Base-by-base conservation (phyloP, 306 rosid genomes). In the Spatholobus suberectus region DNA sequence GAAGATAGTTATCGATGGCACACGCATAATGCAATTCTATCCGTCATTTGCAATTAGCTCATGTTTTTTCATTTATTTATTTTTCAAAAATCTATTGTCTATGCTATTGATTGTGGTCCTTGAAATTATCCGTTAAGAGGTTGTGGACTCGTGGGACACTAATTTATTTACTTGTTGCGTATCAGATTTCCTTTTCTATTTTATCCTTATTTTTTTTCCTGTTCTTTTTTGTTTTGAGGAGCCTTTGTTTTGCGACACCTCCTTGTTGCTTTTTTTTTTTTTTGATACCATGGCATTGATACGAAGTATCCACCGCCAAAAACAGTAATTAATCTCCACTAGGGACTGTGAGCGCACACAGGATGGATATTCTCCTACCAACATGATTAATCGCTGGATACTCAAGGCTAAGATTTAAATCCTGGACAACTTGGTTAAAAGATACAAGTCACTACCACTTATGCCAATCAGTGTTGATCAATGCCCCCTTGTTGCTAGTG, bases 211-310 rank as follows among this genome's bases (percentile, higher is more conserved):
- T 74, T 59, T 72, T 29, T 23, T 17, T 17, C 35, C 20, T 8
- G 8, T 54, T 15, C 8, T 58, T 52, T 68, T 29, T 23, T 62
- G 70, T 80, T 29, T 87, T 80, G 71, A 62, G 85, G 94, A 96
- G 99, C 96, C 44, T 96, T 96, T 89, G 98, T 91, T 68, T 90
- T 91, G 94, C 90, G 87, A 76, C 94, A 90, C 76, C 96, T 97
- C 75, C 96, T 94, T 13, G 98, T 96, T 27, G 97, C 91, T 32
- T n/a, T n/a, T n/a, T n/a, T n/a, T n/a, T n/a, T n/a, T n/a, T n/a
- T n/a, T n/a, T n/a, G n/a, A n/a, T n/a, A n/a, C n/a, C n/a, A n/a
- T n/a, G n/a, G n/a, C n/a, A n/a, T n/a, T n/a, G n/a, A n/a, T n/a
- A n/a, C n/a, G n/a, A n/a, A n/a, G n/a, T n/a, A n/a, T n/a, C n/a